phyloP scores from a whole-genome alignment of 306 rosid species.

The Dalbergia oliveri region DNA sequence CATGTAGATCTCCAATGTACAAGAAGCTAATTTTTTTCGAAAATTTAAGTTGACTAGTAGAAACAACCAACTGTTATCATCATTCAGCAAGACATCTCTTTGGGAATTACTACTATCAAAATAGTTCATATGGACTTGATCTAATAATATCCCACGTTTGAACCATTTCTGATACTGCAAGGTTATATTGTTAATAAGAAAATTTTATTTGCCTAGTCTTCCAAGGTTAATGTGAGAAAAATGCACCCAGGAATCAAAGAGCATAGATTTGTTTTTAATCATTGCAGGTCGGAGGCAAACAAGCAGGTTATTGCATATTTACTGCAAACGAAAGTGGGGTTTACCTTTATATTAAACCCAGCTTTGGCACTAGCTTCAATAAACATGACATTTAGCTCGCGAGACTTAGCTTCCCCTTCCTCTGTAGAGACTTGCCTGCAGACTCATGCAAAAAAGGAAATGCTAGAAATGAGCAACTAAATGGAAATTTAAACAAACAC shows the following conservation, averaged over 20 bases:
- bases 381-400: slow-evolving; percentile 56
- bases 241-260: not conserved
- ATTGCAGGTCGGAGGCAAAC: not conserved
- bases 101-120: slow-evolving; percentile 13
- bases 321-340: not conserved
- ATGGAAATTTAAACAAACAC: not conserved
- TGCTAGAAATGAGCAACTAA: slow-evolving; percentile 1
- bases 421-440: slow-evolving; percentile 60
- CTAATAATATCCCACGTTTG: slow-evolving; percentile 8
- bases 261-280: slow-evolving; percentile 3
- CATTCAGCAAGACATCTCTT: slow-evolving; percentile 2
- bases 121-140: slow-evolving; percentile 35
- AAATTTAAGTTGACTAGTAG: not conserved
- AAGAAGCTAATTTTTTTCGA: not conserved
- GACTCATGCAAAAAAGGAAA: slow-evolving; percentile 25
- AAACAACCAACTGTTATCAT: slow-evolving; percentile 21
- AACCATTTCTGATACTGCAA: slow-evolving; percentile 33
- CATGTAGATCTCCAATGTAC: no score
- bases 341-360: slow-evolving; percentile 57
- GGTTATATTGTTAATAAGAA: not conserved
- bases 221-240: slow-evolving; percentile 32
- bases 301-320: slow-evolving; percentile 25
- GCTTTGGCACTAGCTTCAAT: slow-evolving; percentile 60
- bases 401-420: slow-evolving; percentile 63
- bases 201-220: not conserved